phyloP scores from a whole-genome alignment of 495 filamentous ascomycete species.

The Geoglossum glabrum region DNA sequence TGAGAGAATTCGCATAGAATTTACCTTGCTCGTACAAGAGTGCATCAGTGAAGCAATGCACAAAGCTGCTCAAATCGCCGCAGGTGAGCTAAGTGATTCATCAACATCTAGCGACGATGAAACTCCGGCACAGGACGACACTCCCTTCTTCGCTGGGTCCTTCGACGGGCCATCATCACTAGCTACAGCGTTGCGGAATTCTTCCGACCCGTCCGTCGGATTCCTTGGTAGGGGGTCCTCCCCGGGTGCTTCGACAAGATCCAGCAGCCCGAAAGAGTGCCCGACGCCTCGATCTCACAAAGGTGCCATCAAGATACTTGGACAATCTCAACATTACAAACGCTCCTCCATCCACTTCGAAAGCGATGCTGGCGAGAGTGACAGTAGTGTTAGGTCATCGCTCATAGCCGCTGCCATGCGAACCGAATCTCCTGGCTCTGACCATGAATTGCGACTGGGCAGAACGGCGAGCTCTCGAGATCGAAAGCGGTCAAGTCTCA shows the following conservation, averaged over 20 bases:
- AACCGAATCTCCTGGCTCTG: conserved; percentile 81
- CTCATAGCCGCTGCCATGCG: conserved; percentile 43
- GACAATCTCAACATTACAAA: conserved; percentile 42
- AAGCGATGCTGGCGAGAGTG: conserved; percentile 62
- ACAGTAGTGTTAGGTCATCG: conserved; percentile 71
- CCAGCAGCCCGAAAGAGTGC: conserved; percentile 79
- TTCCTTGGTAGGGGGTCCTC: conserved; percentile 31
- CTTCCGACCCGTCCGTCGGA: conserved; percentile 15
- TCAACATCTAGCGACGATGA: conserved; percentile 29
- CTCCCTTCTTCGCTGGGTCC: conserved; percentile 26
- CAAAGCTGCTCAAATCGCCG: conserved; percentile 74
- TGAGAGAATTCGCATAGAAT: conserved; percentile 85
- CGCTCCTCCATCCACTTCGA: conserved; percentile 55
- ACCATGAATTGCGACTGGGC: conserved; percentile 40
- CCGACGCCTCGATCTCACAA: conserved; percentile 77
- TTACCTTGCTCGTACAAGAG: conserved; percentile 74
- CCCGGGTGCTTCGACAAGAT: conserved; percentile 46
- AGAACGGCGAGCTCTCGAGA: conserved; percentile 49
- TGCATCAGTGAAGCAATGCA: conserved; percentile 82
- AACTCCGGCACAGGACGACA: conserved; percentile 11
- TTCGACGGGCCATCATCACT: conserved; percentile 37
- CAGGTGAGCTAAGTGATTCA: conserved; percentile 67
- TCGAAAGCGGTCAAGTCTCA: conserved; percentile 64
- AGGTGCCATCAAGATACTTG: conserved; percentile 39
- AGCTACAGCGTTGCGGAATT: conserved; percentile 31